Percentiles rank a stretch among this genome's conserved stretches.
Evolutionary conservation across 495 filamentous ascomycete species (phyloP).

Genomic region (Penicillium crystallinum): DNA sequence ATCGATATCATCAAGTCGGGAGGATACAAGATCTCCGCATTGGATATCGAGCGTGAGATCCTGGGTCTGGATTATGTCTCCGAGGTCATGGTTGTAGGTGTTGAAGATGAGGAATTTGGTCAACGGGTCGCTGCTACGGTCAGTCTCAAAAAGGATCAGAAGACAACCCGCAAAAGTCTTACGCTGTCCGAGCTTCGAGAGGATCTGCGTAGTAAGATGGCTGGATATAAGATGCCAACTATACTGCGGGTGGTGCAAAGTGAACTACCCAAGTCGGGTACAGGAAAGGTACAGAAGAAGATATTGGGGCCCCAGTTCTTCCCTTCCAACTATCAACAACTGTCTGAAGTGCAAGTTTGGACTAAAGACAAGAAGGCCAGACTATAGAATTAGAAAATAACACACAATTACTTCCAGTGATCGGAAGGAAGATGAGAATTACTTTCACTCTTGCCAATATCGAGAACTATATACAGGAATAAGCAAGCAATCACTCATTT

Average conservation of each 20-base stretch:
- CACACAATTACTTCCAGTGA: no score
- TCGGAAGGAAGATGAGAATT: no score
- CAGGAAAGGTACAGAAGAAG: slow-evolving; percentile 49
- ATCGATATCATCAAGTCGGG: slow-evolving; percentile 44
- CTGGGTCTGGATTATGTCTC: slow-evolving; percentile 31
- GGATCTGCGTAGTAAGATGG: slow-evolving; percentile 35
- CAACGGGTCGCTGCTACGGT: slow-evolving; percentile 48
- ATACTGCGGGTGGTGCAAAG: slow-evolving; percentile 38
- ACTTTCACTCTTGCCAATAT: no score
- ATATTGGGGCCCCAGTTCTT: slow-evolving; percentile 43
- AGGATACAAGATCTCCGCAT: slow-evolving; percentile 43
- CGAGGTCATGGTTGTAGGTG: slow-evolving; percentile 43
- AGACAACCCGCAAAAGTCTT: slow-evolving; percentile 16
- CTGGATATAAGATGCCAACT: slow-evolving; percentile 47
- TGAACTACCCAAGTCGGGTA: slow-evolving; percentile 45
- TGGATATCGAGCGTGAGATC: slow-evolving; percentile 43
- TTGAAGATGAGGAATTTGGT: slow-evolving; percentile 42
- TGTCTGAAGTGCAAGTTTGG: slow-evolving; percentile 41
- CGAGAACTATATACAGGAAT: no score
- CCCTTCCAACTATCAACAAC: slow-evolving; percentile 27
- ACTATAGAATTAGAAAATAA: slow-evolving; percentile 2
- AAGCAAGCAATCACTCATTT: not conserved
- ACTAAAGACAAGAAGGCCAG: slow-evolving; percentile 10
- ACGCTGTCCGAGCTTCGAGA: slow-evolving; percentile 32
- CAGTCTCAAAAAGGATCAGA: slow-evolving; percentile 25